These are phyloP conservation scores for Caryocar brasiliense DNA, from an alignment of 441 rosid species.

Conservation along the genomic window DNA sequence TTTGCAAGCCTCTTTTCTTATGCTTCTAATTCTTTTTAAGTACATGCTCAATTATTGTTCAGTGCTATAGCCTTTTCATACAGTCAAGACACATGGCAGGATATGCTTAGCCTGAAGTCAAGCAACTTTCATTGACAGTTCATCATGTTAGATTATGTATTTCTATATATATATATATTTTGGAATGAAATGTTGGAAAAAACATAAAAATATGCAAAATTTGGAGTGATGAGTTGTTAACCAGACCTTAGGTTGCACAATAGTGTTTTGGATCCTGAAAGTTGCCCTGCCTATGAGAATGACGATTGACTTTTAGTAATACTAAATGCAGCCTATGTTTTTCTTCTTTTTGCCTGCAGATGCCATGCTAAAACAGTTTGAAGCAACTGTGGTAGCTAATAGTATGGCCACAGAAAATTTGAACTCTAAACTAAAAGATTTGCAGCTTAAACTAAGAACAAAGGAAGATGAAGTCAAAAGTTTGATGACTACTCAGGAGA, in stretches of 20 bases:
- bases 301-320: not conserved
- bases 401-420: constrained; percentile 38
- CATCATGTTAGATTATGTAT: not conserved
- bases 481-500: constrained; percentile 36
- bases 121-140: not conserved
- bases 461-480: constrained; percentile 50
- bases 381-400: constrained; percentile 37
- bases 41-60: no score
- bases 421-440: constrained; percentile 46
- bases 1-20: no score
- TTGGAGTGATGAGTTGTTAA: no score
- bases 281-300: not conserved
- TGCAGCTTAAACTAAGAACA: constrained; percentile 30
- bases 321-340: not conserved
- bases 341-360: constrained; percentile 34
- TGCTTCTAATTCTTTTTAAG: no score
- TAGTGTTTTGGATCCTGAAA: not conserved
- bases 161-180: not conserved
- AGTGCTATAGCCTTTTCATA: no score
- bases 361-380: constrained; percentile 38
- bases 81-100: no score
- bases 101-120: not conserved
- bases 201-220: no score
- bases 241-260: no score
- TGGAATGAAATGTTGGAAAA: no score